Percentiles rank a stretch among this genome's conserved stretches.
phyloP scores from a whole-genome alignment of 2,329 filamentous ascomycete species.

The Penicillium sp. region DNA sequence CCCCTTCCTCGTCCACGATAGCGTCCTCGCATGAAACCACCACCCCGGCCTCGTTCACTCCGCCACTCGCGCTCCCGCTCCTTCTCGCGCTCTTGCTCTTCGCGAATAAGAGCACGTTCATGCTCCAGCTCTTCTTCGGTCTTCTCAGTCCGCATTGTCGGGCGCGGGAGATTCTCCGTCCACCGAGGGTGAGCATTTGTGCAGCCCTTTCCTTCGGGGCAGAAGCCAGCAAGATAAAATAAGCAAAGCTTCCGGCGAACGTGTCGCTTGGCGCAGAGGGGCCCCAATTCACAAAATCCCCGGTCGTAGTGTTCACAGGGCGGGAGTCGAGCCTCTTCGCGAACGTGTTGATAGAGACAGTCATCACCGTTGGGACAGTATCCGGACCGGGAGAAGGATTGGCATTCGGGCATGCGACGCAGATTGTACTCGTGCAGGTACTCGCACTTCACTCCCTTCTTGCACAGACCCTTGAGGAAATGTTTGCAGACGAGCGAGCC shows the following conservation, averaged over 20 bases:
- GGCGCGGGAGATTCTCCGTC: conserved; percentile 67
- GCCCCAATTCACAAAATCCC: conserved; percentile 92
- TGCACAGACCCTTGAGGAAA: conserved; percentile 95
- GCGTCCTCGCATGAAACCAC: conserved; percentile 51
- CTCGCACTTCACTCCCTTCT: conserved; percentile 96
- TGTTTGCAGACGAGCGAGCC: conserved; percentile 90
- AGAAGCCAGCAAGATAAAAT: conserved; percentile 93
- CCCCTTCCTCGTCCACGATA: conserved; percentile 56
- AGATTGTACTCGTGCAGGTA: conserved; percentile 99
- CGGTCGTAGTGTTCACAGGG: conserved; percentile 91
- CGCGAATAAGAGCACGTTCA: conserved; percentile 61
- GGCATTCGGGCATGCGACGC: conserved; percentile 97
- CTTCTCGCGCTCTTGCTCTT: conserved; percentile 64
- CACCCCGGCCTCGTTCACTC: conserved; percentile 58
- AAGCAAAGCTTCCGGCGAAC: conserved; percentile 79
- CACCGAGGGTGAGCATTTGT: conserved; percentile 82
- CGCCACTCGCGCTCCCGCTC: conserved; percentile 61
- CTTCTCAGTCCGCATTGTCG: conserved; percentile 69
- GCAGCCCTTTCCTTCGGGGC: conserved; percentile 79
- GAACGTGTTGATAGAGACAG: conserved; percentile 90
- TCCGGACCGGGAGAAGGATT: conserved; percentile 90
- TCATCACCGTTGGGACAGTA: conserved; percentile 98
- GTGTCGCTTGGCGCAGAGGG: conserved; percentile 86
- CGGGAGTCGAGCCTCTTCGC: conserved; percentile 77
- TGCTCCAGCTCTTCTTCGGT: conserved; percentile 72